Conservation (phyloP, 192 early-diverging fungal genomes). For the Coemansia sp. region DNA sequence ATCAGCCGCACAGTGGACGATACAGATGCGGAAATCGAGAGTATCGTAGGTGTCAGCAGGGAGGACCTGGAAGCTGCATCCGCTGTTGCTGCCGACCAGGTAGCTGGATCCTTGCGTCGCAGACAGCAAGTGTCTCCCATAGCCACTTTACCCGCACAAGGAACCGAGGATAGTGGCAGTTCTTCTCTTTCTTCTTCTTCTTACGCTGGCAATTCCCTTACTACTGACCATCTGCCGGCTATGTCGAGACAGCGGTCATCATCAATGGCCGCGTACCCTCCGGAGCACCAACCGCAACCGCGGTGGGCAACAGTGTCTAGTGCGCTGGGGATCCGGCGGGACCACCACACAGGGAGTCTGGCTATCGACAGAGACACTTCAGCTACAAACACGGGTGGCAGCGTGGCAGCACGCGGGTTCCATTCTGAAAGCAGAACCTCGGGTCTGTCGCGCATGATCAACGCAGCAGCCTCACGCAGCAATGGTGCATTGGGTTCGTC, state of each 20-base stretch:
- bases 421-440: conserved; percentile 25
- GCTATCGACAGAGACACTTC: background rate
- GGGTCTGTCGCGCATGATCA: conserved; percentile 32
- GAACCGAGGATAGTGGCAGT: background rate
- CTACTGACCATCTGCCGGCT: background rate
- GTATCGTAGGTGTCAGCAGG: background rate
- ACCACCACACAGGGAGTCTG: background rate
- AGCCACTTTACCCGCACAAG: background rate
- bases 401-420: conserved; percentile 8
- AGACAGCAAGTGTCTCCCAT: background rate
- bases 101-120: background rate
- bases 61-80: conserved; percentile 1
- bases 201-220: background rate
- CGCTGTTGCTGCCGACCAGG: background rate
- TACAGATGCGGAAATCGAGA: background rate
- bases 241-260: background rate
- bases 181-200: no score
- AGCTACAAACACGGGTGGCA: background rate
- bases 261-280: background rate
- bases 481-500: background rate
- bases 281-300: background rate
- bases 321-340: conserved; percentile 9
- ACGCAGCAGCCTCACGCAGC: conserved; percentile 3
- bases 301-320: conserved; percentile 10
- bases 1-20: background rate